Percentiles rank a stretch among this genome's conserved stretches.
Evolutionary conservation across 1,139 yeast genomes (phyloP).

Genomic region (Meyerozyma athensensis): DNA sequence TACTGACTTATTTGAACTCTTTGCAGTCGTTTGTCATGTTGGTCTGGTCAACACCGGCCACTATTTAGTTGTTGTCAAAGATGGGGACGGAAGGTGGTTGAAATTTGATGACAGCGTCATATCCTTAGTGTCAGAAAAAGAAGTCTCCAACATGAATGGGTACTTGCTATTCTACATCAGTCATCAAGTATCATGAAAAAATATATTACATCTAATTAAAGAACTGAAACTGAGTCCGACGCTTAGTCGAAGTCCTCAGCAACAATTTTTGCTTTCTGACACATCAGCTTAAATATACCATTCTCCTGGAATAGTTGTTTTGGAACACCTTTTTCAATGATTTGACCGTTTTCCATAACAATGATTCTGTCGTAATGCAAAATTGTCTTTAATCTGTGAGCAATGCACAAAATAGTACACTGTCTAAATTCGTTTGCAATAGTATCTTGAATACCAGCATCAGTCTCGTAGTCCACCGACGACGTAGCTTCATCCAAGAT

Average conservation of each 20-base stretch:
- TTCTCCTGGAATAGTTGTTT: constrained; percentile 33
- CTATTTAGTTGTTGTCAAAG: constrained; percentile 75
- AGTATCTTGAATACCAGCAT: constrained; percentile 62
- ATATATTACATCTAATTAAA: constrained; percentile 5
- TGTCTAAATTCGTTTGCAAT: constrained; percentile 55
- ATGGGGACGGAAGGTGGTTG: constrained; percentile 73
- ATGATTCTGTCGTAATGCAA: constrained; percentile 59
- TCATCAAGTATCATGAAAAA: constrained; percentile 28
- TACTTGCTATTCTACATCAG: constrained; percentile 76
- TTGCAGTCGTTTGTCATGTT: constrained; percentile 81
- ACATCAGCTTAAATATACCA: constrained; percentile 20
- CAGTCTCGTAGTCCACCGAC: constrained; percentile 76
- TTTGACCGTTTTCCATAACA: constrained; percentile 61
- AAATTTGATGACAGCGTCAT: constrained; percentile 88
- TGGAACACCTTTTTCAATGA: constrained; percentile 58
- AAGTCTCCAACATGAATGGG: constrained; percentile 67
- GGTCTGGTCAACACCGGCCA: constrained; percentile 96
- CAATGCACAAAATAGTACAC: constrained; percentile 74
- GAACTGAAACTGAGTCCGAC: constrained; percentile 5
- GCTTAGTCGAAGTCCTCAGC: constrained; percentile 15
- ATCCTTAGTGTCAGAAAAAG: constrained; percentile 57
- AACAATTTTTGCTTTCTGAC: constrained; percentile 21
- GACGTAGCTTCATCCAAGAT: constrained; percentile 83
- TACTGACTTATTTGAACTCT: constrained; percentile 59
- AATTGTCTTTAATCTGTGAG: constrained; percentile 71